Conservation (phyloP, 2,329 filamentous ascomycete genomes). For the Pseudocercospora crystallina region DNA sequence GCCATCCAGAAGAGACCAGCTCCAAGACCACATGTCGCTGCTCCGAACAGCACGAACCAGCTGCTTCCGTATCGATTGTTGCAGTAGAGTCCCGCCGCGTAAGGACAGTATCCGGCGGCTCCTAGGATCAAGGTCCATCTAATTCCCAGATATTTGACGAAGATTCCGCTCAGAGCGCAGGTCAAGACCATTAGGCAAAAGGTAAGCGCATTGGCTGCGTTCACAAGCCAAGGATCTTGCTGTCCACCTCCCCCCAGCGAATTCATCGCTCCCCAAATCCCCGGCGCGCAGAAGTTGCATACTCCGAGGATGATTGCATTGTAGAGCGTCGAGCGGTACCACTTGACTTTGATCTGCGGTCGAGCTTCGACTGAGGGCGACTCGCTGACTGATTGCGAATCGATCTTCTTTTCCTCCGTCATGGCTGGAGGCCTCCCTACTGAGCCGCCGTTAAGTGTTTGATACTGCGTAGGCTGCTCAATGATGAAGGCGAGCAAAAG, state of each 20-base stretch:
- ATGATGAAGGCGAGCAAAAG: background rate
- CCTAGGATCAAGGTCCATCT: constrained; percentile 70
- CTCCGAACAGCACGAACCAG: constrained; percentile 69
- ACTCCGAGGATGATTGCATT: constrained; percentile 71
- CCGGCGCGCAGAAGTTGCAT: constrained; percentile 69
- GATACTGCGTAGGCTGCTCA: background rate
- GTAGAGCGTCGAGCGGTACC: constrained; percentile 71
- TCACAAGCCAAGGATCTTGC: constrained; percentile 65
- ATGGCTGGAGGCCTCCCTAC: background rate
- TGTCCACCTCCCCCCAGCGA: constrained; percentile 68
- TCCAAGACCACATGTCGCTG: constrained; percentile 66
- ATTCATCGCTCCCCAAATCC: constrained; percentile 67
- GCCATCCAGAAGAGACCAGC: constrained; percentile 76
- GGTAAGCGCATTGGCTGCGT: constrained; percentile 68
- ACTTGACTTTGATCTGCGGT: constrained; percentile 25
- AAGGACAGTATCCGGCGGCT: constrained; percentile 70
- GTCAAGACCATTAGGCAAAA: constrained; percentile 73
- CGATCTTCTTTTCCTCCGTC: constrained; percentile 16
- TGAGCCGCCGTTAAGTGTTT: background rate
- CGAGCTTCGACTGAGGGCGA: constrained; percentile 7
- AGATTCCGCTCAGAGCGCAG: constrained; percentile 63
- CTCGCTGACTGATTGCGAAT: constrained; percentile 11
- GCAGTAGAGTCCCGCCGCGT: constrained; percentile 68
- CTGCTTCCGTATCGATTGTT: constrained; percentile 69
- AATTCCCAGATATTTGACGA: constrained; percentile 69